These are phyloP conservation scores for Psidium friedrichsthalianum DNA, from an alignment of 345 rosid genomes.

Conservation along the genomic window DNA sequence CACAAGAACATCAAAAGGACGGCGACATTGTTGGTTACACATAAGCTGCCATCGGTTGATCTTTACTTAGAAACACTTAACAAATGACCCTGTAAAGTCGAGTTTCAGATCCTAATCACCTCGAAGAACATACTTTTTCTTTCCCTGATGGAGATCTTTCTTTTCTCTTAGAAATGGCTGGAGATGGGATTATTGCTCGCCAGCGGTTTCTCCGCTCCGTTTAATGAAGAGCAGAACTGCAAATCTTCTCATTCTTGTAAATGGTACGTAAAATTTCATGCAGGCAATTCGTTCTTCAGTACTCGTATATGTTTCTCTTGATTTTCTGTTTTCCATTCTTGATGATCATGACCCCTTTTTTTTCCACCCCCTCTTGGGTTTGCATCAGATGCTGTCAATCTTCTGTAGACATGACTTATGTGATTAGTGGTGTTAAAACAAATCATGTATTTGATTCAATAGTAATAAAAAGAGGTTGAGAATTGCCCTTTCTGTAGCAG, in stretches of 20 bases:
- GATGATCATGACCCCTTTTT: neutral
- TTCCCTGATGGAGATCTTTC: neutral
- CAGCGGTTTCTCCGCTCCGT: neutral
- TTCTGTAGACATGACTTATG: neutral
- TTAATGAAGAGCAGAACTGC: neutral
- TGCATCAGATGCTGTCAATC: neutral
- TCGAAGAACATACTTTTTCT: neutral
- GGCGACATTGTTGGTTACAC: constrained; percentile 13
- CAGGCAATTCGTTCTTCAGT: neutral
- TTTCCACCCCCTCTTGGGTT: neutral
- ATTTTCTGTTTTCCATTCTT: neutral
- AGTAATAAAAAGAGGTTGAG: neutral
- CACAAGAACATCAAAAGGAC: constrained; percentile 18
- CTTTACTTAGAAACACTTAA: neutral
- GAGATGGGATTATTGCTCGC: neutral
- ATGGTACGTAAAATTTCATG: neutral
- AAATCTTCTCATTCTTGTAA: neutral
- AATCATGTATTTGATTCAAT: neutral
- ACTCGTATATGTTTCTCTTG: neutral
- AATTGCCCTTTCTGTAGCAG: neutral
- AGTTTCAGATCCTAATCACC: neutral
- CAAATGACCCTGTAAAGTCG: neutral
- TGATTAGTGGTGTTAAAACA: neutral
- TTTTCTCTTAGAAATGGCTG: neutral
- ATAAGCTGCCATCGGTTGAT: neutral